These are phyloP conservation scores for Leccinum aurantiacum DNA, from an alignment of 768 basidiomycete species.

Conservation along the genomic window DNA sequence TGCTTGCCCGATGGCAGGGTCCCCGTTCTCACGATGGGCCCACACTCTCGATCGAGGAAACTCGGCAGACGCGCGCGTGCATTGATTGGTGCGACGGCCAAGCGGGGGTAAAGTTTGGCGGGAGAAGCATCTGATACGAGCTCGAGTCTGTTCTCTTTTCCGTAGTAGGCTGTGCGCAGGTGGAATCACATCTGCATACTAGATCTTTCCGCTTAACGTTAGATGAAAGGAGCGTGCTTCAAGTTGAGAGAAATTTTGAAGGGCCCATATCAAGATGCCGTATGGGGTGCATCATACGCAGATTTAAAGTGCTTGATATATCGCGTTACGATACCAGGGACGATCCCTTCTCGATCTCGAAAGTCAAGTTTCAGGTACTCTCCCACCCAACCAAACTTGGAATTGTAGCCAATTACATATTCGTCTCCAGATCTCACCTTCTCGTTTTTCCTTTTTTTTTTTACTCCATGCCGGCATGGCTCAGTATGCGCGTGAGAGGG, in stretches of 20 bases:
- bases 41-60: background rate
- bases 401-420: slow-evolving; percentile 26
- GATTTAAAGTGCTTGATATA: slow-evolving; percentile 37
- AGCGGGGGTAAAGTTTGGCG: slow-evolving; percentile 17
- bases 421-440: slow-evolving; percentile 23
- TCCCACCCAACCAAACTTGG: slow-evolving; percentile 28
- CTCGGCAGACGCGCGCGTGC: background rate
- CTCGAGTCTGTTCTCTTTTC: slow-evolving; percentile 12
- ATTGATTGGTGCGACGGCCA: background rate
- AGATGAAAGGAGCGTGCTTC: slow-evolving; percentile 36
- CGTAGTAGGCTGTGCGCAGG: slow-evolving; percentile 25
- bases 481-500: slow-evolving; percentile 20
- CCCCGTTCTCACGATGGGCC: slow-evolving; percentile 12
- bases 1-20: slow-evolving; percentile 10
- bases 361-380: slow-evolving; percentile 38
- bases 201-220: slow-evolving; percentile 38
- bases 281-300: slow-evolving; percentile 35
- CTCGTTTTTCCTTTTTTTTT: slow-evolving; percentile 14
- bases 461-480: slow-evolving; percentile 23
- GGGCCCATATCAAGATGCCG: slow-evolving; percentile 34
- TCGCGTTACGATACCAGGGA: slow-evolving; percentile 37
- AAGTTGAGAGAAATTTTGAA: slow-evolving; percentile 25
- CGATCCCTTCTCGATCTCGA: slow-evolving; percentile 39
- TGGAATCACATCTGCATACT: slow-evolving; percentile 34
- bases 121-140: slow-evolving; percentile 7